These are phyloP conservation scores for Fraxinus velutina DNA, from an alignment of 305 asterid genomes.

Conservation along the genomic window DNA sequence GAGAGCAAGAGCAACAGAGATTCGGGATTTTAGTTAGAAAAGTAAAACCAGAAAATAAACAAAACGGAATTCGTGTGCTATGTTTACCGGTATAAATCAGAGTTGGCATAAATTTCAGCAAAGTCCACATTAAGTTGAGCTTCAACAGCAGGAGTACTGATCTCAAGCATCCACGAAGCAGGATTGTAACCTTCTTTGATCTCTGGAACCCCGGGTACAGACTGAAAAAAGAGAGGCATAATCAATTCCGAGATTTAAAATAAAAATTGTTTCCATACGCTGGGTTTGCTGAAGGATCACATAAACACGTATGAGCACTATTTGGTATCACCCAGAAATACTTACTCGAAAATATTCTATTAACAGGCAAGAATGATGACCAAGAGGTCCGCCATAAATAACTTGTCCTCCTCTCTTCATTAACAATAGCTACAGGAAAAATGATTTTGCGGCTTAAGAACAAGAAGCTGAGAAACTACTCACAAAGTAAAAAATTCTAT, in stretches of 20 bases:
- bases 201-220: conserved; percentile 73
- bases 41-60: background rate
- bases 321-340: background rate
- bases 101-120: conserved; percentile 62
- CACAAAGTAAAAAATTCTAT: background rate
- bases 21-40: background rate
- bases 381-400: conserved; percentile 72
- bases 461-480: background rate
- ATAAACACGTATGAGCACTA: background rate
- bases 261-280: background rate
- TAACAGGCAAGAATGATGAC: conserved; percentile 58
- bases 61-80: conserved; percentile 1
- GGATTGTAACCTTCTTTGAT: conserved; percentile 82
- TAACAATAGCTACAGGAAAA: conserved; percentile 50
- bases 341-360: conserved; percentile 74
- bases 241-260: conserved; percentile 6
- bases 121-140: conserved; percentile 67
- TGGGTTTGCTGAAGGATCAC: background rate
- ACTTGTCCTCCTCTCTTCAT: conserved; percentile 97
- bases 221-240: conserved; percentile 33
- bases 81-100: conserved; percentile 66
- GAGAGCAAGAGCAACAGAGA: background rate
- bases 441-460: background rate
- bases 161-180: conserved; percentile 90
- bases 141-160: conserved; percentile 65